A percentile compares a stretch with the other conserved stretches of the same genome.
These are phyloP conservation scores for Phialophora expanda DNA, from an alignment of 2,329 filamentous ascomycete species.

Conservation along the genomic window DNA sequence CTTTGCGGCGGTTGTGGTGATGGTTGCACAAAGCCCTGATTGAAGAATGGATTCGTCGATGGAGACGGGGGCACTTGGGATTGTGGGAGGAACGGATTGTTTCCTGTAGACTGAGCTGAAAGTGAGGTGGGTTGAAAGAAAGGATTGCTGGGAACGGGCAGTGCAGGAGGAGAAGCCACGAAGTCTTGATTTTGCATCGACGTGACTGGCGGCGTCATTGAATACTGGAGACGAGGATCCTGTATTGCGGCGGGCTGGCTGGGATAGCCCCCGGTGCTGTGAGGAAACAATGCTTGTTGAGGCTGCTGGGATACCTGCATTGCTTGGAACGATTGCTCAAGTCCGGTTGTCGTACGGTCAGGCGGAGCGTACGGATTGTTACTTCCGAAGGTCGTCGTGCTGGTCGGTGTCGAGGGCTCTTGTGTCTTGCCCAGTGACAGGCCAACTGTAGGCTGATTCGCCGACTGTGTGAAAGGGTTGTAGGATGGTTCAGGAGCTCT, in stretches of 20 bases:
- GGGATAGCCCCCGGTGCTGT: conserved; percentile 71
- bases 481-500: conserved; percentile 29
- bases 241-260: conserved; percentile 49
- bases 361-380: conserved; percentile 43
- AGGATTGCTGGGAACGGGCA: conserved; percentile 46
- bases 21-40: conserved; percentile 29
- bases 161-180: conserved; percentile 35
- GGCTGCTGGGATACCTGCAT: conserved; percentile 65
- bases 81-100: conserved; percentile 38
- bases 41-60: conserved; percentile 37
- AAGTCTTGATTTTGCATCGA: conserved; percentile 40
- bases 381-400: conserved; percentile 30
- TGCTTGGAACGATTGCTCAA: conserved; percentile 75
- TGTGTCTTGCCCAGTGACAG: conserved; percentile 40
- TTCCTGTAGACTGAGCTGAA: conserved; percentile 37
- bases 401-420: conserved; percentile 22
- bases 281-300: conserved; percentile 68
- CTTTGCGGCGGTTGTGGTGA: conserved; percentile 32
- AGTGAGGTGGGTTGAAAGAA: conserved; percentile 48
- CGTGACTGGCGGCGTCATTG: conserved; percentile 50
- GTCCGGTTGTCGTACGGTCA: conserved; percentile 50
- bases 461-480: conserved; percentile 31
- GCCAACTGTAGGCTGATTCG: conserved; percentile 32
- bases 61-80: conserved; percentile 27
- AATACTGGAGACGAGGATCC: conserved; percentile 49